These are phyloP conservation scores for Aspergillus sp. DNA, from an alignment of 2,329 filamentous ascomycete species.

Conservation along the genomic window DNA sequence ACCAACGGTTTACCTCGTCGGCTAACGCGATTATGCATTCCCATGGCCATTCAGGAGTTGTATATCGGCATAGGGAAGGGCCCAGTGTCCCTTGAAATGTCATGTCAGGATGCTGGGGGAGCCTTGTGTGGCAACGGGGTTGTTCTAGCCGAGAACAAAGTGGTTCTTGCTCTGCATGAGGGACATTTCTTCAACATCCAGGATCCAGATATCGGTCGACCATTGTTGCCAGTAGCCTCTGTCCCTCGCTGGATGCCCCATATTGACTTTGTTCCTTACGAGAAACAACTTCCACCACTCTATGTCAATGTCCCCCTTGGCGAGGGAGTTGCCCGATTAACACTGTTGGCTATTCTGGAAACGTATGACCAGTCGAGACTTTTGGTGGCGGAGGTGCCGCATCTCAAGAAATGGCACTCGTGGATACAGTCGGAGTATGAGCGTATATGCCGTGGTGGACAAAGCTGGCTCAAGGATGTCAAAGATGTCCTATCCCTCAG, in stretches of 20 bases:
- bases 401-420: conserved; percentile 11
- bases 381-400: neutral
- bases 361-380: conserved; percentile 2
- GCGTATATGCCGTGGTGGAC: neutral
- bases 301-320: neutral
- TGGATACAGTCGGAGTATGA: conserved; percentile 3
- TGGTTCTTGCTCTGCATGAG: conserved; percentile 2
- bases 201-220: conserved; percentile 5
- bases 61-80: conserved; percentile 10
- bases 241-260: conserved; percentile 6
- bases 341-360: conserved; percentile 1
- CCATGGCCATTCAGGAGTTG: conserved; percentile 21
- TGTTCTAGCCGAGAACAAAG: neutral
- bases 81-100: conserved; percentile 5
- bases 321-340: neutral
- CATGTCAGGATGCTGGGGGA: conserved; percentile 5
- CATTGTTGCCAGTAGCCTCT: neutral
- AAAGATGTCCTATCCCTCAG: neutral
- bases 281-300: neutral
- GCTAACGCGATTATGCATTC: conserved; percentile 19
- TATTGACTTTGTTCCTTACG: conserved; percentile 9
- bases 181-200: conserved; percentile 9
- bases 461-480: conserved; percentile 1
- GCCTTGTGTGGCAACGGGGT: conserved; percentile 6
- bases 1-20: conserved; percentile 16